phyloP scores from a whole-genome alignment of 1,284 basidiomycete genomes.

The Neotropicomus parvogracilis region DNA sequence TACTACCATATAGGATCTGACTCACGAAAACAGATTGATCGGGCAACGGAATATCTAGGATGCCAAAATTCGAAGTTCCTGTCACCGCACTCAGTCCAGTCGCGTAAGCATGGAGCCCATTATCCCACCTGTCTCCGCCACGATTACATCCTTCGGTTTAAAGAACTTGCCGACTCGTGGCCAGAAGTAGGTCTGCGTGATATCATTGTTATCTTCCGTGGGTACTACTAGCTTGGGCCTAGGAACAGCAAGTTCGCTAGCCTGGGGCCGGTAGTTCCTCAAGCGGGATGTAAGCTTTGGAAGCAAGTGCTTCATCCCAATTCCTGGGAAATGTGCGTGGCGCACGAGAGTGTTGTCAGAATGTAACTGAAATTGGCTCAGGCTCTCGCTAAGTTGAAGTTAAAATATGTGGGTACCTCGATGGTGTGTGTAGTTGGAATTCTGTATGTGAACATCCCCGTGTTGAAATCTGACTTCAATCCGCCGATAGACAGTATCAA shows the following conservation, averaged over 20 bases:
- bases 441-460: constrained; percentile 77
- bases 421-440: constrained; percentile 59
- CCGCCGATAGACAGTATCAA: constrained; percentile 82
- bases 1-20: constrained; percentile 84
- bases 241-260: constrained; percentile 47
- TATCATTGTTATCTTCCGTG: constrained; percentile 44
- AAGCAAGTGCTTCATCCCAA: constrained; percentile 71
- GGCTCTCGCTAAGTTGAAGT: background rate
- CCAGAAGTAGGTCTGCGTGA: constrained; percentile 86
- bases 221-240: constrained; percentile 48
- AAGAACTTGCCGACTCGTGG: constrained; percentile 80
- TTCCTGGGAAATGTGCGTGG: constrained; percentile 56
- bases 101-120: background rate
- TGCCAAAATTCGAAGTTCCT: constrained; percentile 65
- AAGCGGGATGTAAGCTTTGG: constrained; percentile 64
- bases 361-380: constrained; percentile 59
- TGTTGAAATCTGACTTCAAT: constrained; percentile 89
- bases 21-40: constrained; percentile 60
- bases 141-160: constrained; percentile 69
- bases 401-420: constrained; percentile 44
- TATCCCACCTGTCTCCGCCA: constrained; percentile 75
- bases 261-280: constrained; percentile 37
- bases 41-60: constrained; percentile 76
- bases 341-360: constrained; percentile 74
- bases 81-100: constrained; percentile 23